phyloP scores from a whole-genome alignment of 2,329 filamentous ascomycete genomes.

The Lasiodiplodia theobromae region DNA sequence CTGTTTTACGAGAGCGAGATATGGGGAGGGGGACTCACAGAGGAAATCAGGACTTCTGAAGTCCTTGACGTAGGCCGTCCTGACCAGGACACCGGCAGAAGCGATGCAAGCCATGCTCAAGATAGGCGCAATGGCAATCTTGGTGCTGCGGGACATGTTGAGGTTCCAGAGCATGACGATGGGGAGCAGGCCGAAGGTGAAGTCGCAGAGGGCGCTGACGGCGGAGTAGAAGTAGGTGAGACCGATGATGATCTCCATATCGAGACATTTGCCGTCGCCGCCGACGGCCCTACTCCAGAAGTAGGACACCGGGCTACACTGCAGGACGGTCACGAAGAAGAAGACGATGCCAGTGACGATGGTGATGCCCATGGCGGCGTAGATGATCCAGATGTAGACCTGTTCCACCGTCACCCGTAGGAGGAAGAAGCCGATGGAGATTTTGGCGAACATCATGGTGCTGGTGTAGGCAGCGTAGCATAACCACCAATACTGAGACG shows the following conservation, averaged over 20 bases:
- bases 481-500: conserved; percentile 22
- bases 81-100: conserved; percentile 44
- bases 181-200: conserved; percentile 59
- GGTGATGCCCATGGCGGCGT: conserved; percentile 44
- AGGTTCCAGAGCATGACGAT: conserved; percentile 60
- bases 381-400: conserved; percentile 44
- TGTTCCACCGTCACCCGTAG: conserved; percentile 7
- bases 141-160: conserved; percentile 57
- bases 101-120: conserved; percentile 59
- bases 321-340: conserved; percentile 58
- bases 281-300: conserved; percentile 57
- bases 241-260: conserved; percentile 49
- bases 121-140: conserved; percentile 55
- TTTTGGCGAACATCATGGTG: conserved; percentile 26
- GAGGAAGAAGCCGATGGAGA: conserved; percentile 14
- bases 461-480: conserved; percentile 26
- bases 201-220: conserved; percentile 56
- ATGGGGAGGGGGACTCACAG: conserved; percentile 29
- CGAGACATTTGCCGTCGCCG: conserved; percentile 50
- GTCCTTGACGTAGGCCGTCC: conserved; percentile 45
- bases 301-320: conserved; percentile 57
- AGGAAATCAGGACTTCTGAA: conserved; percentile 46
- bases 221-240: conserved; percentile 57
- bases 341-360: conserved; percentile 48
- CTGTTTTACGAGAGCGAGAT: too few relatives aligned